Conservation (phyloP, 2,329 filamentous ascomycete species). For the Microdochium trichocladiopsis region DNA sequence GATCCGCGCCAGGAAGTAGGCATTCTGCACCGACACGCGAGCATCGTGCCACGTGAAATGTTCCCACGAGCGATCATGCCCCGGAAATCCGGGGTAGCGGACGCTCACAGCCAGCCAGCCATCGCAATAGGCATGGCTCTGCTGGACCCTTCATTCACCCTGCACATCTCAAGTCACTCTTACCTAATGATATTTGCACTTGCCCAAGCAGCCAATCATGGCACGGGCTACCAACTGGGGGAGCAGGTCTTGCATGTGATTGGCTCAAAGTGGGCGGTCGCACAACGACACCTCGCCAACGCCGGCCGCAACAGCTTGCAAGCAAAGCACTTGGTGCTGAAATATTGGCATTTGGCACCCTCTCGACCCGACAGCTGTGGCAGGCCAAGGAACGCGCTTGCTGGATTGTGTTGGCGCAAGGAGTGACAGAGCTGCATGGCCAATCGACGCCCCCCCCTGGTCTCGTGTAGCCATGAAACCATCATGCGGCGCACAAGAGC, state of each 20-base stretch:
- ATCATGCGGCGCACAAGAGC: background rate
- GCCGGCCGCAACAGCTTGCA: background rate
- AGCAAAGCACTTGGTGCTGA: background rate
- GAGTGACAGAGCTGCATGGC: too few species aligned
- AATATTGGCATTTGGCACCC: background rate
- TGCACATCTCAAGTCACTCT: background rate
- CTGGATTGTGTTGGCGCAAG: too few species aligned
- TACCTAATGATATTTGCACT: background rate
- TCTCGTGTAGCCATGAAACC: background rate
- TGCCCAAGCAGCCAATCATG: background rate
- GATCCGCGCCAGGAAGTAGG: too few species aligned
- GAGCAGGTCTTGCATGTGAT: background rate
- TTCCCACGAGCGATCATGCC: too few species aligned
- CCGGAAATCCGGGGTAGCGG: background rate
- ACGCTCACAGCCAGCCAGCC: background rate
- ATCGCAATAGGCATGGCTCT: background rate
- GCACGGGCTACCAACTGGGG: background rate
- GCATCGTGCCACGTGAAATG: too few species aligned
- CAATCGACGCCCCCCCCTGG: too few species aligned
- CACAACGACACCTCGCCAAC: background rate
- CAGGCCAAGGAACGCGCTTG: too few species aligned
- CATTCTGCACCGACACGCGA: too few species aligned
- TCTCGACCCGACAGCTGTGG: too few species aligned
- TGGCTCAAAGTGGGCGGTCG: background rate
- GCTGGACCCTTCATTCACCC: background rate